Evolutionary conservation across 345 rosid species (phyloP), one percentile per base, ranked within the genome.

Genomic region (Lagerstroemia speciosa): DNA sequence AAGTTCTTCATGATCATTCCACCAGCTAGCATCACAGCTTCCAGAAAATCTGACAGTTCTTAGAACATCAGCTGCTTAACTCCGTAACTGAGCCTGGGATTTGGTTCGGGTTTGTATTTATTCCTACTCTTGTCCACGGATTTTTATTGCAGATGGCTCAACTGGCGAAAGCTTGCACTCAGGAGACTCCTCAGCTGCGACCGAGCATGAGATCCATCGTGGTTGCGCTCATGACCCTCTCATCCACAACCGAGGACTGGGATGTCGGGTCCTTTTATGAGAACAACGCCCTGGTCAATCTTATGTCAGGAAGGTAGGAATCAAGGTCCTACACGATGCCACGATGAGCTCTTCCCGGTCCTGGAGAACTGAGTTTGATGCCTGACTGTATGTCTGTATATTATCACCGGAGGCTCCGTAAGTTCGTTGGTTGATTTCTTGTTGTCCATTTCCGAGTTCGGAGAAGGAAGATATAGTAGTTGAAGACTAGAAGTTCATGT

Each of bases 141-240:
- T 41, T 60, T 57, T 55, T 33, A 53, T 70, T 71, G 72, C 88
- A 94, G 99, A 89, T 94, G 92, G 89, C 92, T 52, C 90, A 85
- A 75, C 86, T 94, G 60, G 99, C 92, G 30, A 87, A 77, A 75
- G 98, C 85, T 11, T 91, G 99, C 81, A 89, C 99, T 3, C 88
- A 82, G 64, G 98, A 86, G 82, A 83, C 79, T 52, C 89, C 97
- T 37, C 96, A 83, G 70, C 74, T 82, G 62, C 87, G 97, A 6
- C 98, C 98, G 1, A 86, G 85, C 36, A 94, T 88, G 98, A 87
- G 97, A 75, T 88, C 93, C 46, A 78, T 92, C 4, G 99, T 92
- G 71, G 98, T 92, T 45, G 96, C 97, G 38, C 74, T 90, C 41
- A 92, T 87, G 75, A 86, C 98, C 3, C 92, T 95, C 27, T 89